These are phyloP conservation scores for Leccinum imitatum DNA, from an alignment of 768 basidiomycete genomes.

Conservation along the genomic window DNA sequence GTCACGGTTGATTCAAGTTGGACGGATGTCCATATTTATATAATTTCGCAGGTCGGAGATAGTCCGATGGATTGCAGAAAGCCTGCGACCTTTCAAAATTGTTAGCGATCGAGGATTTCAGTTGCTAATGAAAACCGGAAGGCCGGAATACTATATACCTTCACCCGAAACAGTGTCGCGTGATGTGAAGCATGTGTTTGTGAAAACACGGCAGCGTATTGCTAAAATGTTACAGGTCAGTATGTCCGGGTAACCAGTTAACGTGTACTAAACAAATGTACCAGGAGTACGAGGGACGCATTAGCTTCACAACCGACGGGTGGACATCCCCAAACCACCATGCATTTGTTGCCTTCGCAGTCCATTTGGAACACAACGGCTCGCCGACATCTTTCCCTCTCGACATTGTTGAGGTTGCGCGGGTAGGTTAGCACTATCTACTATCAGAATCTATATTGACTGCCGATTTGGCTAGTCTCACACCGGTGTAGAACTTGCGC, in stretches of 20 bases:
- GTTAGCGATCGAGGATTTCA: not conserved
- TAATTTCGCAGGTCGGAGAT: not conserved
- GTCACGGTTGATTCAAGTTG: not conserved
- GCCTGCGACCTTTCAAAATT: not conserved
- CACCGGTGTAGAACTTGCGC: not conserved
- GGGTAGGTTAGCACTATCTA: not conserved
- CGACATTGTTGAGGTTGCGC: not conserved
- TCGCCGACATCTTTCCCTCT: not conserved
- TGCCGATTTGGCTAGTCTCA: not conserved
- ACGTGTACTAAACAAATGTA: not conserved
- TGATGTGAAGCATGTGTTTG: not conserved
- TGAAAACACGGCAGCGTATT: not conserved
- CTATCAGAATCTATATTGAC: not conserved
- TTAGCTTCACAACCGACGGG: not conserved
- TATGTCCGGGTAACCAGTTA: not conserved
- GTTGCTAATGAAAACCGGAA: not conserved
- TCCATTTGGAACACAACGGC: not conserved
- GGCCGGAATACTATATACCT: conserved; percentile 5
- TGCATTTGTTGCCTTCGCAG: not conserved
- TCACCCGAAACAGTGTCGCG: not conserved
- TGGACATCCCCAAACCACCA: conserved; percentile 1
- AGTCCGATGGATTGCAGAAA: not conserved
- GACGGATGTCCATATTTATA: not conserved
- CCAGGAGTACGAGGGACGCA: not conserved
- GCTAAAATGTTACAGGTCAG: conserved; percentile 1